Conservation (phyloP, 306 rosid genomes). For the Acmispon strigosus region DNA sequence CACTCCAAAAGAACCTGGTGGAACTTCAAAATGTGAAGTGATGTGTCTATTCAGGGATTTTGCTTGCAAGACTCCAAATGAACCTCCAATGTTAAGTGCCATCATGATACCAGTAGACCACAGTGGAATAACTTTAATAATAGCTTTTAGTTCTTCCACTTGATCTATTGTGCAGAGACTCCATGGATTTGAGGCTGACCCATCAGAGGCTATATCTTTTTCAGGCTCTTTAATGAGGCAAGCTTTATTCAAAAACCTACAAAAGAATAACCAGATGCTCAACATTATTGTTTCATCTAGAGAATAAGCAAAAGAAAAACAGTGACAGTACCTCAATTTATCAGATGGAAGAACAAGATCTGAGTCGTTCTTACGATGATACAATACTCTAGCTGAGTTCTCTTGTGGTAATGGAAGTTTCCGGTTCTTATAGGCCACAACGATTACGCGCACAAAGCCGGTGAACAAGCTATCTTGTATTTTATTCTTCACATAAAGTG, state of each 20-base stretch:
- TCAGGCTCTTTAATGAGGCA: slow-evolving; percentile 42
- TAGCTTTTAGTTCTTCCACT: slow-evolving; percentile 63
- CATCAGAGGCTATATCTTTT: slow-evolving; percentile 41
- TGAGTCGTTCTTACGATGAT: slow-evolving; percentile 33
- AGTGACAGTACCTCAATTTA: slow-evolving; percentile 45
- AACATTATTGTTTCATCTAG: not conserved
- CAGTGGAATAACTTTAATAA: slow-evolving; percentile 51
- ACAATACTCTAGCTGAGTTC: slow-evolving; percentile 22
- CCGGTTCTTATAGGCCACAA: slow-evolving; percentile 39
- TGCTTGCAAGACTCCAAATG: slow-evolving; percentile 61
- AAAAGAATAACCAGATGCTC: not conserved
- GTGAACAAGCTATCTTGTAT: slow-evolving; percentile 41
- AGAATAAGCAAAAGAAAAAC: not conserved
- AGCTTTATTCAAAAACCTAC: slow-evolving; percentile 59
- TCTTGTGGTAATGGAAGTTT: slow-evolving; percentile 29
- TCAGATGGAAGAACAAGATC: slow-evolving; percentile 35
- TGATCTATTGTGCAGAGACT: slow-evolving; percentile 52
- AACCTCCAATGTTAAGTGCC: slow-evolving; percentile 34
- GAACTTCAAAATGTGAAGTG: slow-evolving; percentile 40
- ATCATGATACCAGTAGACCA: slow-evolving; percentile 55
- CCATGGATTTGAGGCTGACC: slow-evolving; percentile 58
- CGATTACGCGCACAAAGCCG: slow-evolving; percentile 41
- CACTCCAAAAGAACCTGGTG: slow-evolving; percentile 46
- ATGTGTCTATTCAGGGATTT: slow-evolving; percentile 49
- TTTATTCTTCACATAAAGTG: slow-evolving; percentile 41